Conservation (phyloP, 768 basidiomycete genomes). For the Macrolepiota dolichaula region DNA sequence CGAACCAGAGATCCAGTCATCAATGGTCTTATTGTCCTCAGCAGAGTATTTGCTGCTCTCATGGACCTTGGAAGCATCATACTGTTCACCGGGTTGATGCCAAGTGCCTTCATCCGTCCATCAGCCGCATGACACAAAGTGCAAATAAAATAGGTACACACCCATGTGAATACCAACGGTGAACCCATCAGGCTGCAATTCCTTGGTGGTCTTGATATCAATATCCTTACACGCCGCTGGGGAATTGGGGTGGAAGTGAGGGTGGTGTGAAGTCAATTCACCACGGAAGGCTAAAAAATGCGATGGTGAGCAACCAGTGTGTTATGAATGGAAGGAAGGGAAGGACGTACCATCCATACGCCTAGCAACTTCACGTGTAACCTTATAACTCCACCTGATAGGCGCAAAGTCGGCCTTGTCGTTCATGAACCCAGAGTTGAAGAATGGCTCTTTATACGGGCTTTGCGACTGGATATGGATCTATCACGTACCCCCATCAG, state of each 20-base stretch:
- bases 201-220: conserved; percentile 65
- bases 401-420: conserved; percentile 75
- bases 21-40: conserved; percentile 71
- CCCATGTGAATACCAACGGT: conserved; percentile 76
- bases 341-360: conserved; percentile 57
- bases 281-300: conserved; percentile 59
- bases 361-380: conserved; percentile 67
- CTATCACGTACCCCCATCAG: conserved; percentile 22
- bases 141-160: conserved; percentile 18
- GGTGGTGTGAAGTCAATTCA: conserved; percentile 70
- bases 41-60: conserved; percentile 63
- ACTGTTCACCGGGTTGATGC: conserved; percentile 45
- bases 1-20: conserved; percentile 59
- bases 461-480: conserved; percentile 60
- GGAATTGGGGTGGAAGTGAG: conserved; percentile 69
- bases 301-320: background rate
- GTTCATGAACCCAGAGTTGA: conserved; percentile 80
- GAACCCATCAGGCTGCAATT: conserved; percentile 54
- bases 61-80: conserved; percentile 53
- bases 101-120: conserved; percentile 49
- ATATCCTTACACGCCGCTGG: conserved; percentile 58
- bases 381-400: conserved; percentile 77
- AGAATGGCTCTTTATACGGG: conserved; percentile 61
- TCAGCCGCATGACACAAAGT: conserved; percentile 7
- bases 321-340: background rate